phyloP scores from a whole-genome alignment of 2,329 filamentous ascomycete species.

The Penicillium hordei region DNA sequence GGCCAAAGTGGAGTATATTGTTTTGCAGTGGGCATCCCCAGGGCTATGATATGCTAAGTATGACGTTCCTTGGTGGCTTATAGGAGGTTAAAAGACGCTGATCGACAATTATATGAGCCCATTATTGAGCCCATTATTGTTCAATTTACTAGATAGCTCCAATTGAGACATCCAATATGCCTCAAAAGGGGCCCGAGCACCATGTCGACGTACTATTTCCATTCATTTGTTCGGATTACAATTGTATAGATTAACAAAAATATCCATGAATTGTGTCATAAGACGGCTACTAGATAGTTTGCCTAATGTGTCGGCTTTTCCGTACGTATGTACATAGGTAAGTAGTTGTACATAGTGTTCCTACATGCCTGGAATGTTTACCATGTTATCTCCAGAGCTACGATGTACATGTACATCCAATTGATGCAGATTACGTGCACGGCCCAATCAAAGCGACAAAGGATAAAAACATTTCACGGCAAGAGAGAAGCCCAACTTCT shows the following conservation, averaged over 20 bases:
- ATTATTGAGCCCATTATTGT: neutral
- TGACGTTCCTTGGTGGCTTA: neutral
- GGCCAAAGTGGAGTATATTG: slow-evolving; percentile 4
- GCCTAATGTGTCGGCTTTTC: neutral
- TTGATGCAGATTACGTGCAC: slow-evolving; percentile 9
- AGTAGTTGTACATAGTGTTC: neutral
- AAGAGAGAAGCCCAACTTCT: slow-evolving; percentile 1
- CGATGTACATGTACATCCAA: neutral
- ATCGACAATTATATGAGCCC: neutral
- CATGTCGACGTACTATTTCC: neutral
- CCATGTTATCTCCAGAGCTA: neutral
- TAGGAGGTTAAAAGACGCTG: neutral
- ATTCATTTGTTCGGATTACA: neutral
- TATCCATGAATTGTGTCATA: neutral
- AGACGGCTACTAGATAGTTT: too few species aligned
- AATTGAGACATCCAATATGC: slow-evolving; percentile 13
- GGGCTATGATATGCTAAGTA: neutral
- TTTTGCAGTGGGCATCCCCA: neutral
- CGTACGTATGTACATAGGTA: neutral
- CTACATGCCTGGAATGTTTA: neutral
- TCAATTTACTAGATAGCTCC: slow-evolving; percentile 2
- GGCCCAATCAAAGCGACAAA: slow-evolving; percentile 13
- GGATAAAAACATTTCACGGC: slow-evolving; percentile 1
- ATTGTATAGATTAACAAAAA: neutral
- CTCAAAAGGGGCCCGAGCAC: slow-evolving; percentile 7